These are phyloP conservation scores for Lodderomyces metapsilosis DNA, from an alignment of 1,139 yeast species.

Conservation along the genomic window DNA sequence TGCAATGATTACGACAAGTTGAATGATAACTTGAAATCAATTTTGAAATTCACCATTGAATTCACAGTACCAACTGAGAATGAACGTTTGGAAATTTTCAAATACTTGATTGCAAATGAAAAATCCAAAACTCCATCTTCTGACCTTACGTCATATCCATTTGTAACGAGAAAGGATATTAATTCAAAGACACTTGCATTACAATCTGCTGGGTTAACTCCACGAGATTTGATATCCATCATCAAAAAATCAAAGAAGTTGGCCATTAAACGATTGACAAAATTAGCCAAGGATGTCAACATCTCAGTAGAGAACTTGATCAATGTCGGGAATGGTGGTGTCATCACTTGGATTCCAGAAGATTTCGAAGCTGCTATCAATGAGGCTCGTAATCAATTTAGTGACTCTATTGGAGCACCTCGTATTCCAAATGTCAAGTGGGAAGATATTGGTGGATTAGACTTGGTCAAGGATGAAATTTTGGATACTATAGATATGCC, in stretches of 20 bases:
- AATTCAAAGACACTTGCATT: constrained; percentile 61
- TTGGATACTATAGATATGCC: constrained; percentile 96
- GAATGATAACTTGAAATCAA: constrained; percentile 63
- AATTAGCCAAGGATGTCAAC: constrained; percentile 19
- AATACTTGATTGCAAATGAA: constrained; percentile 40
- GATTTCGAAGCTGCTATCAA: constrained; percentile 75
- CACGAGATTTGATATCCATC: constrained; percentile 76
- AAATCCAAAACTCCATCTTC: constrained; percentile 6
- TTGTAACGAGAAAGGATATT: constrained; percentile 50
- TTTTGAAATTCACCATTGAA: constrained; percentile 73
- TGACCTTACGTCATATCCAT: constrained; percentile 19
- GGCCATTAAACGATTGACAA: constrained; percentile 52
- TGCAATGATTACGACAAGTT: constrained; percentile 70
- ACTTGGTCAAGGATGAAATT: constrained; percentile 84
- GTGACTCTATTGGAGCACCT: constrained; percentile 97
- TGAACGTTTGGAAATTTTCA: constrained; percentile 68
- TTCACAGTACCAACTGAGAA: constrained; percentile 75
- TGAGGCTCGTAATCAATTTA: constrained; percentile 81
- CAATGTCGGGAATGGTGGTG: constrained; percentile 51
- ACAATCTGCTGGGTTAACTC: constrained; percentile 91
- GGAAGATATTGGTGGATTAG: constrained; percentile 94
- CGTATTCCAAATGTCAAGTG: constrained; percentile 91
- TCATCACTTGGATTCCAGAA: constrained; percentile 52
- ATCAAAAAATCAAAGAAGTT: constrained; percentile 61
- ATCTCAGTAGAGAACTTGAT: constrained; percentile 26